Conservation (phyloP, 2,329 filamentous ascomycete species). For the Cordyceps cicadae region DNA sequence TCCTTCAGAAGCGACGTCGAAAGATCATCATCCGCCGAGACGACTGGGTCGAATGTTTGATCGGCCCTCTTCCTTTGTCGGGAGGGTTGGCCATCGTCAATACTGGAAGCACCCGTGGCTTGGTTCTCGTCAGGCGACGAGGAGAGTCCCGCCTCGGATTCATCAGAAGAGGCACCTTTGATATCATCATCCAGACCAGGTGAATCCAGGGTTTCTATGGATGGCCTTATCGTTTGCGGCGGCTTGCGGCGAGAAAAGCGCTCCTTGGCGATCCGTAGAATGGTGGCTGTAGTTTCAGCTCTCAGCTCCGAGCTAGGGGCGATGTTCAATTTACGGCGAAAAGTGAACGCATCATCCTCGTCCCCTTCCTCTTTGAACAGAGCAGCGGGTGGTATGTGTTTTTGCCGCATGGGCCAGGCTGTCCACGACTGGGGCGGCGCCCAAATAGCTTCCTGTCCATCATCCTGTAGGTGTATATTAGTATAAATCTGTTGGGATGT, state of each 20-base stretch:
- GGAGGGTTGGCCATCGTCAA: neutral
- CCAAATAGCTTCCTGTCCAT: conserved; percentile 32
- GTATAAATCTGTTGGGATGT: neutral
- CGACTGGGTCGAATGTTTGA: conserved; percentile 37
- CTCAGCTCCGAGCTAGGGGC: conserved; percentile 56
- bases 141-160: neutral
- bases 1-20: conserved; percentile 60
- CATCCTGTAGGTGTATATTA: conserved; percentile 17
- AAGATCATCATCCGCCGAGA: conserved; percentile 63
- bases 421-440: conserved; percentile 60
- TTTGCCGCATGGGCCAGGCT: conserved; percentile 68
- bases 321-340: conserved; percentile 34
- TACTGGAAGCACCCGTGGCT: neutral
- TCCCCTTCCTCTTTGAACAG: conserved; percentile 40
- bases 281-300: conserved; percentile 59
- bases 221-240: conserved; percentile 8
- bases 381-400: conserved; percentile 50
- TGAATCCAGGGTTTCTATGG: conserved; percentile 16
- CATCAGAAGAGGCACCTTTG: neutral
- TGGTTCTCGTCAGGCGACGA: neutral
- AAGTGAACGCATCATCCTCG: conserved; percentile 42
- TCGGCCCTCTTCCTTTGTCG: neutral
- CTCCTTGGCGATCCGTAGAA: conserved; percentile 60
- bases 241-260: conserved; percentile 37
- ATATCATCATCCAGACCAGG: conserved; percentile 4